Evolutionary conservation across 1,284 basidiomycete genomes (phyloP).

Genomic region (Ganoderma lucidum): DNA sequence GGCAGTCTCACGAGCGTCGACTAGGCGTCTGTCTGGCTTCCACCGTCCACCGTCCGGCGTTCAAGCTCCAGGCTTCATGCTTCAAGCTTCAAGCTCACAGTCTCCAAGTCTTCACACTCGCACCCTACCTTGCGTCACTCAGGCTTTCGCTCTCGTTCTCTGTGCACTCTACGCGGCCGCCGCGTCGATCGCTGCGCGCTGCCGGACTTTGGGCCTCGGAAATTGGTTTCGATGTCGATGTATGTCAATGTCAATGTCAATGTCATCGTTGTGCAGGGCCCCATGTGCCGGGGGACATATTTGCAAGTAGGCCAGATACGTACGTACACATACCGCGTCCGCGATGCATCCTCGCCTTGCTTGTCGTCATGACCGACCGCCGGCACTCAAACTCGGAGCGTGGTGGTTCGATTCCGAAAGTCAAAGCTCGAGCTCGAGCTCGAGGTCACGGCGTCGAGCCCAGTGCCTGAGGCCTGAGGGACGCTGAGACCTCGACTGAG

Average conservation of each 20-base stretch:
- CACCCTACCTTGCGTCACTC: not conserved
- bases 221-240: not conserved
- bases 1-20: conserved; percentile 69
- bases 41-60: not conserved
- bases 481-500: not conserved
- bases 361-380: not conserved
- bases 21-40: conserved; percentile 35
- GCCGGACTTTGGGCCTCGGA: not conserved
- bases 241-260: not conserved
- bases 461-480: not conserved
- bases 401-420: too few species aligned
- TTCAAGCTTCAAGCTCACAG: not conserved
- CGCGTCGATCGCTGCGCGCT: not conserved
- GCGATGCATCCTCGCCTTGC: not conserved
- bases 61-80: not conserved
- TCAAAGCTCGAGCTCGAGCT: not conserved
- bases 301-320: not conserved
- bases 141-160: not conserved
- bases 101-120: too few species aligned
- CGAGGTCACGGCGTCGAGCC: not conserved
- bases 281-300: not conserved
- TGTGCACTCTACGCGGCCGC: not conserved
- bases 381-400: too few species aligned
- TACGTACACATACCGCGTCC: not conserved
- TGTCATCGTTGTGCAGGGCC: not conserved